phyloP scores from a whole-genome alignment of 441 rosid genomes.

The Croton setiger region DNA sequence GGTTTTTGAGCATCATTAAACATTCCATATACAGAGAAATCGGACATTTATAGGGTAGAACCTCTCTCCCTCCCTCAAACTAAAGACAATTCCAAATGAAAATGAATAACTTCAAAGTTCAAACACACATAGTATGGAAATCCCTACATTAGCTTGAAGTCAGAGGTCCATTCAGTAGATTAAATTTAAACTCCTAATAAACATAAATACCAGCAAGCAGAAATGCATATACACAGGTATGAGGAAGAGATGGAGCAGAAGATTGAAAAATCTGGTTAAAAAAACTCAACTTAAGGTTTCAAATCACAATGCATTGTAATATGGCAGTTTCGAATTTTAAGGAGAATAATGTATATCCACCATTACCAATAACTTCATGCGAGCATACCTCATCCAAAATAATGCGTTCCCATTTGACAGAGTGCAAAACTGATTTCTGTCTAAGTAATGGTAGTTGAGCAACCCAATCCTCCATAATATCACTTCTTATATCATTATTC shows the following conservation, averaged over 20 bases:
- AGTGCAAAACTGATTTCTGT: slow-evolving; percentile 64
- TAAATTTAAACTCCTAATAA: not conserved
- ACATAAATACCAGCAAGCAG: not conserved
- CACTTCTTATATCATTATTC: slow-evolving; percentile 22
- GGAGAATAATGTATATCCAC: not conserved
- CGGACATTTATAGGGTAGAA: too few species aligned
- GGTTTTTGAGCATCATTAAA: too few species aligned
- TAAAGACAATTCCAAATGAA: not conserved
- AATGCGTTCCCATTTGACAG: slow-evolving; percentile 79
- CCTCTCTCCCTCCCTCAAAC: too few species aligned
- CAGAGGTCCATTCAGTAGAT: not conserved
- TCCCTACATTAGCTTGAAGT: not conserved
- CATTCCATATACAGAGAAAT: too few species aligned
- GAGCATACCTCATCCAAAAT: slow-evolving; percentile 86
- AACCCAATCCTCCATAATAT: slow-evolving; percentile 13
- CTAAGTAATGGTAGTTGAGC: slow-evolving; percentile 23
- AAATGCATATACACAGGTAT: not conserved
- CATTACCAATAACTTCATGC: not conserved
- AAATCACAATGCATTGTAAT: slow-evolving; percentile 1
- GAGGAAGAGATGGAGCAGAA: not conserved
- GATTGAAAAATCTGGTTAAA: not conserved
- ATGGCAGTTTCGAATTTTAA: not conserved
- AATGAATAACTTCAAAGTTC: not conserved
- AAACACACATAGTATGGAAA: not conserved
- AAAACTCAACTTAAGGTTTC: not conserved